phyloP scores from a whole-genome alignment of 2,329 filamentous ascomycete genomes.

The Ophiosphaerella herpotricha region DNA sequence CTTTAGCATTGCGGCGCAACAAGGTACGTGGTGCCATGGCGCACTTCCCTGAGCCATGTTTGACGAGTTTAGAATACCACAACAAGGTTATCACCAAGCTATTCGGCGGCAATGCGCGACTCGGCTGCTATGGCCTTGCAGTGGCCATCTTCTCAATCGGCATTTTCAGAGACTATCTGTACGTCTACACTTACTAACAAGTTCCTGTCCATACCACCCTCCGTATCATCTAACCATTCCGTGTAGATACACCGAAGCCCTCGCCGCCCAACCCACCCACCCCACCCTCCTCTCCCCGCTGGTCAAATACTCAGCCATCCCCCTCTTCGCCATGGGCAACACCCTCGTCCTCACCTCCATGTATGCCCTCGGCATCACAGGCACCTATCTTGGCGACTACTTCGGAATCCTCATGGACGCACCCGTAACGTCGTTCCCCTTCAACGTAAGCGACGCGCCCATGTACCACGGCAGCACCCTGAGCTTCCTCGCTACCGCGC shows the following conservation, averaged over 20 bases:
- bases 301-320: constrained; percentile 68
- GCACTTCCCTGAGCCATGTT: background rate
- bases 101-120: constrained; percentile 75
- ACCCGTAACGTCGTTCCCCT: constrained; percentile 93
- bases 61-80: constrained; percentile 73
- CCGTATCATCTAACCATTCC: constrained; percentile 2
- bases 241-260: constrained; percentile 77
- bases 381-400: constrained; percentile 97
- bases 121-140: constrained; percentile 89
- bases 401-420: constrained; percentile 97
- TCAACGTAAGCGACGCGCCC: constrained; percentile 85
- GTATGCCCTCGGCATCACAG: constrained; percentile 89
- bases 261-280: constrained; percentile 75
- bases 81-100: constrained; percentile 86
- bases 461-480: constrained; percentile 97
- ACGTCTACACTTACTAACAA: constrained; percentile 19
- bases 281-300: constrained; percentile 68
- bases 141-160: constrained; percentile 89
- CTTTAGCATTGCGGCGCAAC: constrained; percentile 76
- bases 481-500: constrained; percentile 85
- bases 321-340: constrained; percentile 76
- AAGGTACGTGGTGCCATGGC: constrained; percentile 60
- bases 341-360: constrained; percentile 85
- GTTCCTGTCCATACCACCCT: background rate
- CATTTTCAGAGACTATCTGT: constrained; percentile 74